Evolutionary conservation across 2,329 filamentous ascomycete genomes (phyloP).

Genomic region (Penicillium expansum): DNA sequence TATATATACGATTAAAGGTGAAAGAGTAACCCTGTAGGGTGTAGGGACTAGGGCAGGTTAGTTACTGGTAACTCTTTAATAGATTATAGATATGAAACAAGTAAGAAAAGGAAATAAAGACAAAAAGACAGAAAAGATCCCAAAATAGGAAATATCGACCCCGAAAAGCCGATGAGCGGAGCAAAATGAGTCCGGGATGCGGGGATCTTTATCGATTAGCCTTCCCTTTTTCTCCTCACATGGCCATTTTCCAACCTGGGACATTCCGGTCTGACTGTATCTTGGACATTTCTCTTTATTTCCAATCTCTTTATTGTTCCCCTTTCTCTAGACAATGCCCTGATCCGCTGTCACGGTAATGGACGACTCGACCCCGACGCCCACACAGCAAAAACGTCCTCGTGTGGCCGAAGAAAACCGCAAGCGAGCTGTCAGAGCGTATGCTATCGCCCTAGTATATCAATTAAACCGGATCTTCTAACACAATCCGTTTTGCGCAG

Average conservation of each 20-base stretch:
- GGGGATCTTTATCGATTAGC: slow-evolving; percentile 10
- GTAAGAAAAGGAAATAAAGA: too few species aligned
- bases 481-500: slow-evolving; percentile 31
- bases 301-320: background rate
- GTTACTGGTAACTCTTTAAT: background rate
- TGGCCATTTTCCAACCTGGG: background rate
- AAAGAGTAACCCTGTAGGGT: too few species aligned
- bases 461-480: slow-evolving; percentile 6
- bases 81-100: background rate
- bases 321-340: slow-evolving; percentile 23
- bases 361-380: slow-evolving; percentile 31
- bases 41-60: background rate
- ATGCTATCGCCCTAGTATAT: slow-evolving; percentile 15
- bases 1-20: too few species aligned
- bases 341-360: slow-evolving; percentile 30
- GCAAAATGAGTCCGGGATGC: background rate
- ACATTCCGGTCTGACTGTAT: background rate
- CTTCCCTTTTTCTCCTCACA: slow-evolving; percentile 6
- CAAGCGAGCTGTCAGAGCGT: slow-evolving; percentile 43
- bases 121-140: background rate
- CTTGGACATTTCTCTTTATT: background rate
- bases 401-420: slow-evolving; percentile 43
- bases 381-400: slow-evolving; percentile 36
- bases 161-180: background rate
- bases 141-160: background rate